Base-by-base conservation (phyloP, 371 early-diverging fungal species). In the Mortierella sp. region DNA sequence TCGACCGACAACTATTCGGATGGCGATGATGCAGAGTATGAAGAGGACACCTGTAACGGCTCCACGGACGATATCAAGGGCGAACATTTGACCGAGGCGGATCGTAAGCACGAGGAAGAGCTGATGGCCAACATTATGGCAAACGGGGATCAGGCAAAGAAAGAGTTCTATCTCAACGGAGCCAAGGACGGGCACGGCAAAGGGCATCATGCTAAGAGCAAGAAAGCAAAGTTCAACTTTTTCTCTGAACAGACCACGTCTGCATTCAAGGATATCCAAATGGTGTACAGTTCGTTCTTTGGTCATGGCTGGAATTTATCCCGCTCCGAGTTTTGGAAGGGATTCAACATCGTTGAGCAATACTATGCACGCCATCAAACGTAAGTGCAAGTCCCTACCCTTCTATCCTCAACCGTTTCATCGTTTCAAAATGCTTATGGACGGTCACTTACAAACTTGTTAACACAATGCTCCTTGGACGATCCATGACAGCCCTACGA, bases 201-300 rank as follows among this genome's bases (percentile, higher is more conserved):
- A 21, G 53, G 42, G n/a, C 30, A 34, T 1, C 42, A 62, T 16
- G 21, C 54, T 16, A 74, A 74, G 54, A 52, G 41, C n/a, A 69
- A 62, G 30, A 69, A 69, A 52, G 34, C 54, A 5, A 70, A 70
- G 43, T 62, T 76, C 51, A 69, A 27, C 34, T 34, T 76, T 16
- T 61, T 76, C 59, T 65, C 78, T 8, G 78, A 76, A 19, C 66
- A 66, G 39, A 76, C 78, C 12, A 58, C 63, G 12, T 68, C 78
- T 1, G 78, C 78, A 12, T 76, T 76, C 55, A 69, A 76, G 56
- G 78, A 76, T 23, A 70, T 76, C 31, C 61, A 76, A 43, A 46
- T 66, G 57, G 59, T 76, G 48, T 76, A 76, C n/a, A 65, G 66
- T 18, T 76, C 78, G 3, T 76, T 70, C 66, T 76, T 76, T 66